Evolutionary conservation across 768 basidiomycete genomes (phyloP).

Genomic region (Boletus eberwhitei): DNA sequence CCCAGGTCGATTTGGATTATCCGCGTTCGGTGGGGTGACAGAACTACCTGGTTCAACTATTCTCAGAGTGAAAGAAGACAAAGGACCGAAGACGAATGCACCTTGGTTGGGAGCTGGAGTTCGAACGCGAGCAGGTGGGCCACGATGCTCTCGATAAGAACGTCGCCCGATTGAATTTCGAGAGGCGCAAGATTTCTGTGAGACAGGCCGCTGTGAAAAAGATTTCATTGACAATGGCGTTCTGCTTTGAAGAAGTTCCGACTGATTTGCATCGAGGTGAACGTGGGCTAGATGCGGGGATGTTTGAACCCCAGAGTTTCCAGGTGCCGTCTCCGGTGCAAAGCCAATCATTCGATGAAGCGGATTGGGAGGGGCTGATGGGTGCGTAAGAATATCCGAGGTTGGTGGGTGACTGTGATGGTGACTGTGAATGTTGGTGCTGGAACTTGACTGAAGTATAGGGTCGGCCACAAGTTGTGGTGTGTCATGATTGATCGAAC

Average conservation of each 20-base stretch:
- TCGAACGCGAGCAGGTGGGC: constrained; percentile 10
- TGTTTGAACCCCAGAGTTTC: not conserved
- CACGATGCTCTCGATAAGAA: constrained; percentile 22
- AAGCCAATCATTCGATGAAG: not conserved
- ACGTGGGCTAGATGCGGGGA: not conserved
- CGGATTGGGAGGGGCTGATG: not conserved
- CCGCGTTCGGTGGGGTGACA: not conserved
- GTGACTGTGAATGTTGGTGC: not conserved
- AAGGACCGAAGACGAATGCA: not conserved
- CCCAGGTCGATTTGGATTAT: constrained; percentile 11
- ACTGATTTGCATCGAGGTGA: not conserved
- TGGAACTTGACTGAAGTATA: not conserved
- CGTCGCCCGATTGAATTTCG: constrained; percentile 19
- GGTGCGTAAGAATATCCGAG: not conserved
- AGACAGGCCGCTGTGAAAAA: constrained; percentile 14
- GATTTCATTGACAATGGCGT: constrained; percentile 13
- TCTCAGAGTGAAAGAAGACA: not conserved
- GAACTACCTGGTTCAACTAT: not conserved
- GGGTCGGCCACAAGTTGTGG: not conserved
- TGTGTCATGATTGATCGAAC: not conserved
- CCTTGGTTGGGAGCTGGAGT: constrained; percentile 1
- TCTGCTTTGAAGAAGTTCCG: constrained; percentile 1
- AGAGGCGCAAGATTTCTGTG: constrained; percentile 14
- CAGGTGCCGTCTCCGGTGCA: not conserved
- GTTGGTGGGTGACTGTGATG: not conserved